phyloP scores from a whole-genome alignment of 768 basidiomycete species.

The Russula emetica region DNA sequence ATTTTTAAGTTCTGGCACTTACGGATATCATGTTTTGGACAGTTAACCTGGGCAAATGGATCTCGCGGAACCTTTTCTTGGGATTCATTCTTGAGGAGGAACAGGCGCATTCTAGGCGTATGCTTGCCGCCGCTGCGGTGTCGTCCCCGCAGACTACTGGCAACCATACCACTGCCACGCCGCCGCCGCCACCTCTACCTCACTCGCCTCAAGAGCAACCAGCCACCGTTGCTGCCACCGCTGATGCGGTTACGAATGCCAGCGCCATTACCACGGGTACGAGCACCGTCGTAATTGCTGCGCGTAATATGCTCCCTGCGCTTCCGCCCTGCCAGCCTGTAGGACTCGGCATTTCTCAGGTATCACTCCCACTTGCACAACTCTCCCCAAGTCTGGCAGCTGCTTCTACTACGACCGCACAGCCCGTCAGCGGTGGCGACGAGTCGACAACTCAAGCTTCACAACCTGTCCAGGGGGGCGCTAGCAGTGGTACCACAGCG shows the following conservation, averaged over 20 bases:
- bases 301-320: conserved; percentile 62
- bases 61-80: conserved; percentile 77
- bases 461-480: not conserved
- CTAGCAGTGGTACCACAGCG: not conserved
- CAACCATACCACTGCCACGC: not conserved
- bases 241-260: conserved; percentile 8
- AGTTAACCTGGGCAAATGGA: conserved; percentile 95
- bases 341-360: conserved; percentile 10
- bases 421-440: not conserved
- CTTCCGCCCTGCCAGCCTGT: conserved; percentile 48
- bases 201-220: not conserved
- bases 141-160: not conserved
- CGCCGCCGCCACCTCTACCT: conserved; percentile 19
- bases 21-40: not conserved
- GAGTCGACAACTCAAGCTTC: conserved; percentile 11
- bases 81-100: conserved; percentile 72
- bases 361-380: conserved; percentile 20
- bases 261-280: conserved; percentile 28
- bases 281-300: conserved; percentile 47
- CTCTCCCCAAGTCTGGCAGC: conserved; percentile 25
- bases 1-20: not conserved
- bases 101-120: conserved; percentile 33
- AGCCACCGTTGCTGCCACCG: too few relatives aligned
- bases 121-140: conserved; percentile 8
- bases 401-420: not conserved